Conservation (phyloP, 176 grass and related monocot species). For the Avena insularis region DNA sequence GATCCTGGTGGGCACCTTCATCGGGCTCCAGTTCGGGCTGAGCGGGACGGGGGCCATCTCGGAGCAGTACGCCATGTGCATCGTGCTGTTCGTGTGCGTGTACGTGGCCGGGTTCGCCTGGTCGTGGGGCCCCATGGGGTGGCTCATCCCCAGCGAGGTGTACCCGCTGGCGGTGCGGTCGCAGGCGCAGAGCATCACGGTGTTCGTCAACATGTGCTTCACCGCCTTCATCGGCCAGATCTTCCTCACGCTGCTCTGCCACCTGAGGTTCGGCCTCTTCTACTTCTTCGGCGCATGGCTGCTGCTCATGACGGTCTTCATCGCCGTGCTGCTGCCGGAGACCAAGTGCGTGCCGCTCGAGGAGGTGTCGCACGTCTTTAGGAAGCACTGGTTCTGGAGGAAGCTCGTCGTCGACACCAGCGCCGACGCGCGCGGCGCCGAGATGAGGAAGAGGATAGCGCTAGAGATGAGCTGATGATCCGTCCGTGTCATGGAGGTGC, state of each 20-base stretch:
- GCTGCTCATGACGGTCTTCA: slow-evolving; percentile 67
- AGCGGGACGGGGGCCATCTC: slow-evolving; percentile 56
- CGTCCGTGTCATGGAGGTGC: background rate
- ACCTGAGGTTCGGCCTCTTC: slow-evolving; percentile 61
- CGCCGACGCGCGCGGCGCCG: slow-evolving; percentile 44
- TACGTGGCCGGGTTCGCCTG: slow-evolving; percentile 65
- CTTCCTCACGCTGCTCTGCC: slow-evolving; percentile 65
- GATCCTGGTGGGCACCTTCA: slow-evolving; percentile 63
- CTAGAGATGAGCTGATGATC: slow-evolving; percentile 61
- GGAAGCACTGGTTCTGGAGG: slow-evolving; percentile 67
- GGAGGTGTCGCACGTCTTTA: slow-evolving; percentile 46
- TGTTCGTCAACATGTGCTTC: slow-evolving; percentile 62
- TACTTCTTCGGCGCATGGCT: slow-evolving; percentile 58
- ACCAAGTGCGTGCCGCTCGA: slow-evolving; percentile 60
- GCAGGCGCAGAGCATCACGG: slow-evolving; percentile 56
- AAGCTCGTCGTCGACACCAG: slow-evolving; percentile 46
- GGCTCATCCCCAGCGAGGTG: slow-evolving; percentile 61
- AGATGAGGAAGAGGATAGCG: slow-evolving; percentile 73
- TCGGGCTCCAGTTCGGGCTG: slow-evolving; percentile 58
- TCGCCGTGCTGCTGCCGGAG: slow-evolving; percentile 61
- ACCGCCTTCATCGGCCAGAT: slow-evolving; percentile 61
- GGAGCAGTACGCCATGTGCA: slow-evolving; percentile 70
- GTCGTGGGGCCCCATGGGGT: slow-evolving; percentile 61
- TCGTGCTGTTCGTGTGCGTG: slow-evolving; percentile 68
- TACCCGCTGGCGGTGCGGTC: slow-evolving; percentile 54